A percentile compares a stretch with the other conserved stretches of the same genome.
Conservation (phyloP, 495 filamentous ascomycete species). For the Xeromyces bisporus region DNA sequence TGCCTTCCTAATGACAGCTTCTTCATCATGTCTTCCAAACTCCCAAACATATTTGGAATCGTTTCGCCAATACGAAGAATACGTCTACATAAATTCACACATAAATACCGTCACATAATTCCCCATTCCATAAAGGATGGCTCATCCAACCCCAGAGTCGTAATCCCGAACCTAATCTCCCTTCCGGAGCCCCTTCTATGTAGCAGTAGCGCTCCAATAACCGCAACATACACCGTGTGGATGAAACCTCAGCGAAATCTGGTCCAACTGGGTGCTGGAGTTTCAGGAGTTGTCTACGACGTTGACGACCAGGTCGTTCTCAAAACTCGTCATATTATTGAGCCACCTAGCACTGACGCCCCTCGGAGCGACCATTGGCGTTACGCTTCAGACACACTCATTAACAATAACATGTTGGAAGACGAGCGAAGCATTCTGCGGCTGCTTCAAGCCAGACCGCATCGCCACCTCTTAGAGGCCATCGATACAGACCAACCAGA, state of each 20-base stretch:
- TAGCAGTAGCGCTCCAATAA: too few relatives aligned
- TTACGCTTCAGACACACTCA: constrained; percentile 13
- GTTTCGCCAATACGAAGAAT: too few relatives aligned
- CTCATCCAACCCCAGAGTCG: not conserved
- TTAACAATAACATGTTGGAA: constrained; percentile 10
- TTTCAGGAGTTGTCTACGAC: constrained; percentile 9
- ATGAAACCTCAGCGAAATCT: constrained; percentile 14
- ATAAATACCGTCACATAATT: too few relatives aligned
- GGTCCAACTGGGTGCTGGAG: constrained; percentile 10
- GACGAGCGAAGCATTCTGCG: constrained; percentile 10
- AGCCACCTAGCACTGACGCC: constrained; percentile 7
- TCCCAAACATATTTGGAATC: too few relatives aligned
- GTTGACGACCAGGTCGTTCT: constrained; percentile 12
- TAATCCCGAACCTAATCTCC: not conserved
- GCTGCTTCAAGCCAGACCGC: constrained; percentile 9
- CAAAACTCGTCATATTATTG: constrained; percentile 9
- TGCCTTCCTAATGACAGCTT: too few relatives aligned
- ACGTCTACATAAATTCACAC: too few relatives aligned
- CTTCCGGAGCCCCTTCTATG: not conserved
- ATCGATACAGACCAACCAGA: constrained; percentile 10
- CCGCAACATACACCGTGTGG: constrained; percentile 10
- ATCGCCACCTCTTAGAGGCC: constrained; percentile 12
- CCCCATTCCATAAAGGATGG: not conserved
- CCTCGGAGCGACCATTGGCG: constrained; percentile 7
- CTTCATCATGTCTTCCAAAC: too few relatives aligned